Percentiles rank a stretch among this genome's conserved stretches.
phyloP scores from a whole-genome alignment of 169 alveolate genomes.

The Eimeria mitis region DNA sequence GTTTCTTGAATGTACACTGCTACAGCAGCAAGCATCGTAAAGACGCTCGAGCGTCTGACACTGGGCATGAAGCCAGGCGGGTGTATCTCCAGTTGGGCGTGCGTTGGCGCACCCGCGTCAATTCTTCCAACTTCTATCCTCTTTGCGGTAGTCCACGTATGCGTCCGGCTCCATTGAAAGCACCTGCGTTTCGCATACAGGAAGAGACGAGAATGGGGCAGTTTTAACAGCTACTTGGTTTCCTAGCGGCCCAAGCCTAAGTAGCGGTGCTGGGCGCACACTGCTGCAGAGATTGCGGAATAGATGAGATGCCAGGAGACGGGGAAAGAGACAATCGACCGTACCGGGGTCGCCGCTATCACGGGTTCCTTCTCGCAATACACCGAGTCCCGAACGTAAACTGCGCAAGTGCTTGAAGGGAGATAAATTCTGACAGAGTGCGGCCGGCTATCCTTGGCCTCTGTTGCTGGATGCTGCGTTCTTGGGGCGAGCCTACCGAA shows the following conservation, averaged over 20 bases:
- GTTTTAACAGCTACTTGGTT: neutral
- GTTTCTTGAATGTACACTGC: neutral
- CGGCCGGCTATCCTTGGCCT: conserved; percentile 71
- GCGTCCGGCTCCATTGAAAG: conserved; percentile 48
- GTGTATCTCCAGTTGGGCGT: neutral
- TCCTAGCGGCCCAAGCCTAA: neutral
- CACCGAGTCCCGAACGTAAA: conserved; percentile 54
- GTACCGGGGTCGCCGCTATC: conserved; percentile 24
- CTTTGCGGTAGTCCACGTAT: conserved; percentile 52
- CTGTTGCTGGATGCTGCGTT: conserved; percentile 64
- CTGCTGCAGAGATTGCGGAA: neutral
- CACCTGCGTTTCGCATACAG: conserved; percentile 29
- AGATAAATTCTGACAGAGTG: conserved; percentile 79
- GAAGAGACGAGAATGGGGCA: neutral
- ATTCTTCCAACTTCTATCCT: conserved; percentile 23
- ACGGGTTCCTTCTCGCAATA: conserved; percentile 33
- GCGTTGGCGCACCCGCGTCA: neutral
- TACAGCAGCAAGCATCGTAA: neutral
- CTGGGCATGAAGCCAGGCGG: neutral
- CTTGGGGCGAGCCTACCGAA: conserved; percentile 79
- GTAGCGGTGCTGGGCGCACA: neutral
- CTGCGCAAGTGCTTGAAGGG: conserved; percentile 79
- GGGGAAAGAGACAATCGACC: neutral
- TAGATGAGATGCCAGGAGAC: neutral
- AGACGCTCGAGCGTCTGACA: neutral